Evolutionary conservation across 2,329 filamentous ascomycete genomes (phyloP).

Genomic region (Trichoderma gracile): DNA sequence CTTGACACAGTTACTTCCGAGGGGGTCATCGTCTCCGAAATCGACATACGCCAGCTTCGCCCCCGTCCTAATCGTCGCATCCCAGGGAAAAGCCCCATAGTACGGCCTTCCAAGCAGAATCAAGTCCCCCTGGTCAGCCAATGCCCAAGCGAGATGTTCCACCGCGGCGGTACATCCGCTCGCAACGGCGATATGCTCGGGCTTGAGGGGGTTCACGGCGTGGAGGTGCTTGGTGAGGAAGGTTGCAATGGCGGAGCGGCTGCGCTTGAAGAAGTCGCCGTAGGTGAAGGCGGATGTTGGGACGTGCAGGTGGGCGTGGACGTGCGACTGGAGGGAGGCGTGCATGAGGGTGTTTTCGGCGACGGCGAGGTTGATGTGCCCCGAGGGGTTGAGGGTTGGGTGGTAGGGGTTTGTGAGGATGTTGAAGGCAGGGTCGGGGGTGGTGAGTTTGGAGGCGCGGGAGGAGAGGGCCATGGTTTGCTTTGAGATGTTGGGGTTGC

Average conservation of each 20-base stretch:
- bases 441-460: constrained; percentile 35
- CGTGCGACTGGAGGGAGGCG: constrained; percentile 43
- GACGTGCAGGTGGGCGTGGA: constrained; percentile 42
- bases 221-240: constrained; percentile 42
- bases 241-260: constrained; percentile 37
- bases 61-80: constrained; percentile 46
- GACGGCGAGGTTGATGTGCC: constrained; percentile 52
- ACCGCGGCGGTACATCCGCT: constrained; percentile 47
- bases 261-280: constrained; percentile 43
- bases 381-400: constrained; percentile 43
- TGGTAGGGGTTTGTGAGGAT: constrained; percentile 48
- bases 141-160: constrained; percentile 44
- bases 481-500: not conserved
- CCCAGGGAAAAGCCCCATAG: constrained; percentile 51
- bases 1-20: constrained; percentile 43
- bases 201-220: constrained; percentile 34
- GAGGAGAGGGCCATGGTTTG: constrained; percentile 31
- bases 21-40: constrained; percentile 48
- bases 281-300: constrained; percentile 42
- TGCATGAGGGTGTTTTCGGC: constrained; percentile 58
- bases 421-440: constrained; percentile 31
- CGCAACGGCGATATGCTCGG: constrained; percentile 40
- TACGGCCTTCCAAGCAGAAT: constrained; percentile 47
- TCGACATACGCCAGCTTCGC: constrained; percentile 46
- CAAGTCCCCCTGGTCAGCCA: constrained; percentile 44